phyloP scores from a whole-genome alignment of 495 filamentous ascomycete species.

The Hyphodiscus hymeniophilus region DNA sequence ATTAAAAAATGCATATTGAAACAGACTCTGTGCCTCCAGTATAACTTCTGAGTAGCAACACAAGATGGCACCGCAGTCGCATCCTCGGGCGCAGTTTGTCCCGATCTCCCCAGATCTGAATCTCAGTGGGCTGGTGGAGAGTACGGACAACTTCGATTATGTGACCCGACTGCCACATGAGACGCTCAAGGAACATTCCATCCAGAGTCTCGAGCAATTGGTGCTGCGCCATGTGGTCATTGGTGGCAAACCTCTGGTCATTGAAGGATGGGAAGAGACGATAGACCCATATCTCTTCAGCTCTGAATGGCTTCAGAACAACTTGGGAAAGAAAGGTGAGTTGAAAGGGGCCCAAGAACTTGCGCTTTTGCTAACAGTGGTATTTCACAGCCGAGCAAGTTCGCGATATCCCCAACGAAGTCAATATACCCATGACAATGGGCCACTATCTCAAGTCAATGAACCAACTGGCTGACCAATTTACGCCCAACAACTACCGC shows the following conservation, averaged over 20 bases:
- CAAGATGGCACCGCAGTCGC: conserved; percentile 58
- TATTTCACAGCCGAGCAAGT: conserved; percentile 47
- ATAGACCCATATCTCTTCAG: conserved; percentile 65
- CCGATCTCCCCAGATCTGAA: conserved; percentile 81
- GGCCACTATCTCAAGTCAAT: conserved; percentile 84
- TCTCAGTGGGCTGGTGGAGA: conserved; percentile 60
- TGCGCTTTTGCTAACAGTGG: neutral
- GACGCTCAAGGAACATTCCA: conserved; percentile 60
- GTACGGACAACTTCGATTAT: conserved; percentile 74
- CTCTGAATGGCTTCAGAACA: conserved; percentile 64
- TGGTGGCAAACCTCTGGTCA: conserved; percentile 75
- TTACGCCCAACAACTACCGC: conserved; percentile 55
- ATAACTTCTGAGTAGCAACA: too few relatives aligned
- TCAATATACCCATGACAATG: conserved; percentile 69
- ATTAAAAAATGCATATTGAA: neutral
- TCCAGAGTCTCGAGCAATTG: conserved; percentile 71
- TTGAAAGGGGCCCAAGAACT: neutral
- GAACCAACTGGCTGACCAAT: conserved; percentile 67
- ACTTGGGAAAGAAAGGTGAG: conserved; percentile 67
- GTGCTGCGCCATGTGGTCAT: conserved; percentile 66
- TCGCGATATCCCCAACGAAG: conserved; percentile 60
- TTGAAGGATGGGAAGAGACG: conserved; percentile 74
- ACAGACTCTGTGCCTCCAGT: too few relatives aligned
- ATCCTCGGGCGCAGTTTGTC: conserved; percentile 66
- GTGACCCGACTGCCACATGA: conserved; percentile 67